Evolutionary conservation across 306 rosid species (phyloP), one percentile per base, ranked within the genome.

Genomic region (Vigna trinervia): DNA sequence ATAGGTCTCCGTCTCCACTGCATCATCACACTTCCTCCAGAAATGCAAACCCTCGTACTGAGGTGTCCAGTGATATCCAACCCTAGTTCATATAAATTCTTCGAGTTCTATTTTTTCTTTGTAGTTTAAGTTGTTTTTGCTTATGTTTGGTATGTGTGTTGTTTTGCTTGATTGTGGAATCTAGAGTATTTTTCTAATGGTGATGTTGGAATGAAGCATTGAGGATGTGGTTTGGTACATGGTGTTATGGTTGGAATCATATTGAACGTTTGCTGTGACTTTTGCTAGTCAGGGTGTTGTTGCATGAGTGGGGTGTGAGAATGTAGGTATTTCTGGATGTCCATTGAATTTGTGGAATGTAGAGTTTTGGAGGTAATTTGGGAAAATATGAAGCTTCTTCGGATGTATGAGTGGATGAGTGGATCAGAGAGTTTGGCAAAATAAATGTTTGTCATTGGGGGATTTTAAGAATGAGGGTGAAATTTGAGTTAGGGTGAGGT

Each of bases 31-130:
- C 39, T 3, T 26, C 70, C 11, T 74, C 72, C 41, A 56, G 71
- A 5, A 82, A 76, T 53, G 26, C 74, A 87, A 87, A 61, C 73
- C 83, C 84, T 83, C 92, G 82, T 80, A 96, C 90, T 80, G 98
- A 94, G 98, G 98, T 92, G 93, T 87, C 88, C 73, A 96, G 98
- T 92, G 98, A 94, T 89, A 90, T 90, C 89, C 90, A 85, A 84
- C 84, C 83, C 93, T 84, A 46, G 79, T 80, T 65, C 59, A 32
- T 67, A 84, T 20, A 34, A 47, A 43, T 76, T 52, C 66, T 54
- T 46, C 39, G 0, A 22, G 41, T 72, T 80, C 32, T 46, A 23
- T 57, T 77, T 39, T 1, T 28, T 79, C 65, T 9, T 1, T 36
- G 41, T 36, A 60, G 8, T 60, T 60, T 13, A 5, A 10, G 36